These are phyloP conservation scores for Epichloe sp. DNA, from an alignment of 2,329 filamentous ascomycete species.

Conservation along the genomic window DNA sequence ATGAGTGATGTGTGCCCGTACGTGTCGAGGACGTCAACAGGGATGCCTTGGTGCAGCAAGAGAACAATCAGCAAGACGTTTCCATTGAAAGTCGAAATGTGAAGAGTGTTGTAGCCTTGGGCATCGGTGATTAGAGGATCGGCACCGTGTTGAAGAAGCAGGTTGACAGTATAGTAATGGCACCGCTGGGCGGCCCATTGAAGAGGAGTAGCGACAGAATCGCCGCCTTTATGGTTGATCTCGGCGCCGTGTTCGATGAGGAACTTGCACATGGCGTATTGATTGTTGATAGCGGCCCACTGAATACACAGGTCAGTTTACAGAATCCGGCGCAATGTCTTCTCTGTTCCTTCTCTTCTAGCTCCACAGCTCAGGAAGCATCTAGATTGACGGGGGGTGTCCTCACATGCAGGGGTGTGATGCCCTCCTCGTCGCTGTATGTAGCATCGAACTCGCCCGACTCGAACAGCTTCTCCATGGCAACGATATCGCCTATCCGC, in stretches of 20 bases:
- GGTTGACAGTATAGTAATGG: constrained; percentile 91
- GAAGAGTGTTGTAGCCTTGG: constrained; percentile 95
- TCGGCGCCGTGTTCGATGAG: constrained; percentile 74
- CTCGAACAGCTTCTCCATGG: constrained; percentile 84
- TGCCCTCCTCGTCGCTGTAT: constrained; percentile 80
- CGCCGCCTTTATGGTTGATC: constrained; percentile 89
- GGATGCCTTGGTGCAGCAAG: constrained; percentile 87
- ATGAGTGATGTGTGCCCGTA: constrained; percentile 91
- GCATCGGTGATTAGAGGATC: constrained; percentile 86
- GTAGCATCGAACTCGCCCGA: constrained; percentile 68
- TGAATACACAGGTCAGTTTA: constrained; percentile 23
- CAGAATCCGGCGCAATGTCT: background rate
- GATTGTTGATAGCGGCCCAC: constrained; percentile 99
- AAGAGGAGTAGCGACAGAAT: constrained; percentile 83
- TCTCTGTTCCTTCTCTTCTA: background rate
- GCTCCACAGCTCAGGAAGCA: background rate
- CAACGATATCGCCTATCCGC: constrained; percentile 69
- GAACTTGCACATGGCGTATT: constrained; percentile 94
- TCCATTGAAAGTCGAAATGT: constrained; percentile 93
- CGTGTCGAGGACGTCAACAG: constrained; percentile 78
- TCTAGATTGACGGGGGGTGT: background rate
- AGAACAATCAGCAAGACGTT: constrained; percentile 84
- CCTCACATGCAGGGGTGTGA: constrained; percentile 85
- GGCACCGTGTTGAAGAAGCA: constrained; percentile 81
- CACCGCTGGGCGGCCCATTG: constrained; percentile 97